Evolutionary conservation across 2,329 filamentous ascomycete genomes (phyloP).

Genomic region (Graphilbum ipis-grandicollis): DNA sequence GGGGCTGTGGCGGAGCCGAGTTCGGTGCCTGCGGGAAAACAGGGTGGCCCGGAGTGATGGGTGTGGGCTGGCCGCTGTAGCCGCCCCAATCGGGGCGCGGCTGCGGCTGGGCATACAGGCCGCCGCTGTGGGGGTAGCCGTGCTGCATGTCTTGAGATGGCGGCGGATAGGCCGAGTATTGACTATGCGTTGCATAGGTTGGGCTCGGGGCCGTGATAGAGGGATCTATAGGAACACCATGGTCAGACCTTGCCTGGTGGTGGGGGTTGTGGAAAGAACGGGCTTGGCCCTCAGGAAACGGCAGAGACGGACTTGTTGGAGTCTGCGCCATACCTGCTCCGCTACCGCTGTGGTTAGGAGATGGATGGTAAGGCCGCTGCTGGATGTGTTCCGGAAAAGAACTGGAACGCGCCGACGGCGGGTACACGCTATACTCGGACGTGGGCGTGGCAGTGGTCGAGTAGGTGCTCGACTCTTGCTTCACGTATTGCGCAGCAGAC

Average conservation of each 20-base stretch:
- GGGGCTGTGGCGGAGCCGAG: constrained; percentile 33
- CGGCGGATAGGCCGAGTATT: constrained; percentile 76
- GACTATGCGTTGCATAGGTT: constrained; percentile 51
- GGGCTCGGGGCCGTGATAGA: constrained; percentile 89
- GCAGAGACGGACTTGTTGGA: constrained; percentile 91
- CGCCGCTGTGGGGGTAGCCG: constrained; percentile 45
- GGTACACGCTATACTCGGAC: constrained; percentile 74
- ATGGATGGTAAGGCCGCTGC: constrained; percentile 66
- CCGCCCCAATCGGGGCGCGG: constrained; percentile 59
- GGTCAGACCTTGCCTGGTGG: constrained; percentile 75
- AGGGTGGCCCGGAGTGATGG: constrained; percentile 32
- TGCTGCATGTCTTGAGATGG: constrained; percentile 77
- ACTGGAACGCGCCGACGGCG: constrained; percentile 58
- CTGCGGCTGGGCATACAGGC: constrained; percentile 50
- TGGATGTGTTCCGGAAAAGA: constrained; percentile 79
- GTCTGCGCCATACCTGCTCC: constrained; percentile 88
- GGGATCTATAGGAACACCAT: constrained; percentile 96
- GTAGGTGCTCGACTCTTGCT: constrained; percentile 50
- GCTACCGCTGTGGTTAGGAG: constrained; percentile 56
- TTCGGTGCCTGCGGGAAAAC: constrained; percentile 39
- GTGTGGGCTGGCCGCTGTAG: constrained; percentile 39
- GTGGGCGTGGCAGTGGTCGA: constrained; percentile 68
- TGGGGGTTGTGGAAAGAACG: constrained; percentile 47
- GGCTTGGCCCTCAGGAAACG: constrained; percentile 71
- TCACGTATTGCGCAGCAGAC: constrained; percentile 80